A percentile compares a stretch with the other conserved stretches of the same genome.
These are phyloP conservation scores for Graphium sp. DNA, from an alignment of 2,329 filamentous ascomycete genomes.

Conservation along the genomic window DNA sequence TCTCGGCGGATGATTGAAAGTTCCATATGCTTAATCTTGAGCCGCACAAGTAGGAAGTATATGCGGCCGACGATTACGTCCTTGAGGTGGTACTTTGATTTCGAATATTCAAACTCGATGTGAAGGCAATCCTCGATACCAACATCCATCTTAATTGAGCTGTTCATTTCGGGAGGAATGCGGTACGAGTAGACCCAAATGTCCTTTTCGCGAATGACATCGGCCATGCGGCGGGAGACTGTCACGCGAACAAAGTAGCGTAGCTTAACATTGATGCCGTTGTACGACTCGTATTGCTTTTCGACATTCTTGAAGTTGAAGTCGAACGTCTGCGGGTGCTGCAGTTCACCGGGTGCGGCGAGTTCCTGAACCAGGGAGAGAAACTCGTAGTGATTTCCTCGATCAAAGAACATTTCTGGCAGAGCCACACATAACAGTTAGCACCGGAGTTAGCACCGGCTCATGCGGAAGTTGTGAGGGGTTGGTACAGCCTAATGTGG, in stretches of 20 bases:
- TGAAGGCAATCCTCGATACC: constrained; percentile 98
- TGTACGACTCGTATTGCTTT: constrained; percentile 99
- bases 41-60: constrained; percentile 88
- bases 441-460: background rate
- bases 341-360: constrained; percentile 88
- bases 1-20: constrained; percentile 92
- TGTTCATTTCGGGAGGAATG: constrained; percentile 95
- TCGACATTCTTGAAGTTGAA: constrained; percentile 99
- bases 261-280: constrained; percentile 97
- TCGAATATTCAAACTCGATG: constrained; percentile 99
- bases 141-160: constrained; percentile 99
- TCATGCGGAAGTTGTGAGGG: background rate
- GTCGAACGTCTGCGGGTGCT: constrained; percentile 95
- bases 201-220: constrained; percentile 97
- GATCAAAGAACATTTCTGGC: constrained; percentile 98
- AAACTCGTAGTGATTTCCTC: constrained; percentile 98
- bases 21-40: constrained; percentile 99
- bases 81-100: constrained; percentile 97
- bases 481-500: background rate
- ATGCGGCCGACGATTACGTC: constrained; percentile 97
- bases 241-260: constrained; percentile 97
- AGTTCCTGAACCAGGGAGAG: constrained; percentile 93
- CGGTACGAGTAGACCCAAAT: constrained; percentile 99
- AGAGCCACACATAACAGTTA: constrained; percentile 1
- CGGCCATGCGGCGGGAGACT: constrained; percentile 89